These are phyloP conservation scores for Vigna reflexopilosa DNA, from an alignment of 306 rosid species.

Conservation along the genomic window DNA sequence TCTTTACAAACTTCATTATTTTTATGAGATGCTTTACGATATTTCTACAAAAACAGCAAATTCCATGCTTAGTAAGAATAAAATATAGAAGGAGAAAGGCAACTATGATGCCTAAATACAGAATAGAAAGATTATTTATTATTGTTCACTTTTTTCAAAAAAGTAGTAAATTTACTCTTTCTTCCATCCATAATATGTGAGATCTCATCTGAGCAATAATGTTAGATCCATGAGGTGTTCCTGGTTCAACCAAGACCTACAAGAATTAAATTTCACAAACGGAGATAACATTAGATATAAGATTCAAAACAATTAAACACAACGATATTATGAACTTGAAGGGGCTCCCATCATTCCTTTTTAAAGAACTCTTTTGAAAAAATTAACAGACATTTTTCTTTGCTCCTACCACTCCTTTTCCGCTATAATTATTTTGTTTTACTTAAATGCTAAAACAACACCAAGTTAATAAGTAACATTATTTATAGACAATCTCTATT, in stretches of 20 bases:
- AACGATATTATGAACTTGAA: background rate
- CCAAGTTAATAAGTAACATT: constrained; percentile 2
- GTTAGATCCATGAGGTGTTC: constrained; percentile 88
- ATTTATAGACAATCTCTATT: constrained; percentile 21
- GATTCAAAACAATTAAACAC: background rate
- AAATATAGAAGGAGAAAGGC: constrained; percentile 2
- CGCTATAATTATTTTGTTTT: constrained; percentile 8
- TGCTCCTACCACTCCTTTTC: constrained; percentile 22
- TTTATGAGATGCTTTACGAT: constrained; percentile 59
- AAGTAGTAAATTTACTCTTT: constrained; percentile 61
- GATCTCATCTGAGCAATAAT: constrained; percentile 96
- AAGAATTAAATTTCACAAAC: constrained; percentile 43
- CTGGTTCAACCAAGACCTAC: constrained; percentile 93
- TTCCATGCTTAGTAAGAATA: constrained; percentile 32
- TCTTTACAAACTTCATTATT: constrained; percentile 63
- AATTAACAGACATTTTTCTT: constrained; percentile 26
- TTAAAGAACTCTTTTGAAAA: background rate
- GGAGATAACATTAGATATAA: constrained; percentile 32
- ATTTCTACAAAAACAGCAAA: constrained; percentile 58
- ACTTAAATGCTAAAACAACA: background rate
- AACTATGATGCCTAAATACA: constrained; percentile 7
- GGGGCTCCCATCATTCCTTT: constrained; percentile 8
- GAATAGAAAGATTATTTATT: constrained; percentile 22
- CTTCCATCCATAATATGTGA: constrained; percentile 94
- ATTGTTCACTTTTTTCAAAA: constrained; percentile 1